Evolutionary conservation across 2,329 filamentous ascomycete species (phyloP).

Genomic region (Trichoderma arundinaceum): DNA sequence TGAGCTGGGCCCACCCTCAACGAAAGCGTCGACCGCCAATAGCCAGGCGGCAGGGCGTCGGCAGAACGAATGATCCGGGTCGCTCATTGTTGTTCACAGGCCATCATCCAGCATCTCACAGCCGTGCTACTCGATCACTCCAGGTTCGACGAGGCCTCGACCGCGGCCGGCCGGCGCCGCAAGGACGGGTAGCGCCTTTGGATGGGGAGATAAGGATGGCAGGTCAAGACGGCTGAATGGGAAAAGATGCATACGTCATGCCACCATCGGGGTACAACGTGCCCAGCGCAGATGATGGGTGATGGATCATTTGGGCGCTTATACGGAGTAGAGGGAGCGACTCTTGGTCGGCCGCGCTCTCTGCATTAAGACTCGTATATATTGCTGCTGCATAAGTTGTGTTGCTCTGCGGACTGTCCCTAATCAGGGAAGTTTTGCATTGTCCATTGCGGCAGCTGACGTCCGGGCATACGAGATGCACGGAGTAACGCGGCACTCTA

Average conservation of each 20-base stretch:
- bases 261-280: constrained; percentile 21
- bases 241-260: constrained; percentile 22
- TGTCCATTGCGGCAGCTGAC: constrained; percentile 29
- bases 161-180: background rate
- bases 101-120: background rate
- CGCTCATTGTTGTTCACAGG: background rate
- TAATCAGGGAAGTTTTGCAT: constrained; percentile 20
- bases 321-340: background rate
- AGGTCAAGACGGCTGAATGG: background rate
- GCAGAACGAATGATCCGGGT: constrained; percentile 30
- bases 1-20: constrained; percentile 25
- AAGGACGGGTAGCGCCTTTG: background rate
- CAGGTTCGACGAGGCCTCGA: background rate
- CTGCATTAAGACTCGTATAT: background rate
- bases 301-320: constrained; percentile 14
- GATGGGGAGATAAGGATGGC: background rate
- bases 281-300: background rate
- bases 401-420: constrained; percentile 14
- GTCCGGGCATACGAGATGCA: constrained; percentile 29
- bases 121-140: background rate
- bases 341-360: too few species aligned
- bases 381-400: constrained; percentile 18
- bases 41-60: background rate
- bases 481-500: constrained; percentile 14
- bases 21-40: constrained; percentile 15